Base-by-base conservation (phyloP, 768 basidiomycete genomes). In the Mycena belliarum region DNA sequence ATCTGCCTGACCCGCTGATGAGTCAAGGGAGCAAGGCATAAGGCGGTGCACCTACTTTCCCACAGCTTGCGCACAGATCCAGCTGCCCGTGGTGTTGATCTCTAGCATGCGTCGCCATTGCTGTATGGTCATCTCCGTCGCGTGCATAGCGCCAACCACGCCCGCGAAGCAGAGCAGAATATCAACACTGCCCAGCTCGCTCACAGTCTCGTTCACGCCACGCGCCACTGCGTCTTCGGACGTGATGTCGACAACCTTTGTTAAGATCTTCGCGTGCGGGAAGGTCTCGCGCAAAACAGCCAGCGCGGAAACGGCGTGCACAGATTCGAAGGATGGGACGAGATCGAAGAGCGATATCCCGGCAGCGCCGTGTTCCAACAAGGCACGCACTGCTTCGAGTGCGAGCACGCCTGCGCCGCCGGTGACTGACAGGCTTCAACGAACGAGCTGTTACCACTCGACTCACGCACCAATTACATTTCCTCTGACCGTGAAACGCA, bases 81-180 rank as follows among this genome's bases (percentile, higher is more conserved):
- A 79, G 44, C 76, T 76, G 20, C 78, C 80, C 6, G 75, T 81
- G 18, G 73, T 72, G 51, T 79, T 81, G 40, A 77, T 65, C 43
- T 79, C 77, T 24, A 78, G 50, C 7, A 76, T 70, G 25, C 69
- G 65, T 54, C 65, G 68, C 76, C 75, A 81, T 33, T 73, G 70
- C 21, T 69, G 69, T 0, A 69, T 40, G 18, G 41, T 43, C 45
- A 75, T 49, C 18, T 77, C 71, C 28, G 67, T 61, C 2, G 75
- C 72, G 42, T 75, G 71, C 5, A 61, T 62, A 24, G 69, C 69
- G 7, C 68, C 67, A 16, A 77, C 77, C 5, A 77, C 73, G 9
- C 78, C 77, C 0, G 77, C 78, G 52, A 74, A 80, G 54, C 78
- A 81, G 33, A 78, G 56, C 15, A 81, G 61, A 2, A 75, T 69